A percentile compares a stretch with the other conserved stretches of the same genome.
Conservation (phyloP, 495 filamentous ascomycete species). For the Xanthoparmelia taractica region DNA sequence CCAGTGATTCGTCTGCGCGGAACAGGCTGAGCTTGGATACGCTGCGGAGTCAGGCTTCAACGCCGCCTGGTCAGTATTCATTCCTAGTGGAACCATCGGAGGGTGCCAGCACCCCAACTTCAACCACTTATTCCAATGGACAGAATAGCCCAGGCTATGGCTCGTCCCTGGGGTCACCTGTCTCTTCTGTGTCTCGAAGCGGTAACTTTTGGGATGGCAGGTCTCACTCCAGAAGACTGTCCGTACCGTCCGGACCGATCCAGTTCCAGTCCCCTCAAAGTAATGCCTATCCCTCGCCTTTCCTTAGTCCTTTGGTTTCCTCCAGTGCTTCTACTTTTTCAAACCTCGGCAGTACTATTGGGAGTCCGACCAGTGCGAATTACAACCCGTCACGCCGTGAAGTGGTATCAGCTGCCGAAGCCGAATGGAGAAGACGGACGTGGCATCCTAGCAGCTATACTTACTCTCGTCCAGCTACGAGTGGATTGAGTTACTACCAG, state of each 20-base stretch:
- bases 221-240: conserved; percentile 66
- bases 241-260: conserved; percentile 67
- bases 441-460: conserved; percentile 78
- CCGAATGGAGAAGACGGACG: conserved; percentile 72
- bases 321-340: conserved; percentile 51
- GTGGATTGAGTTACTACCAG: conserved; percentile 50
- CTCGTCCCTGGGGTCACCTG: conserved; percentile 58
- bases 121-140: conserved; percentile 63
- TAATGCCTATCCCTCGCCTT: conserved; percentile 46
- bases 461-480: conserved; percentile 55
- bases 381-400: conserved; percentile 61
- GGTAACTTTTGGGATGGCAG: conserved; percentile 62
- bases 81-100: conserved; percentile 49
- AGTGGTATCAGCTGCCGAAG: conserved; percentile 50
- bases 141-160: conserved; percentile 66
- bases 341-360: conserved; percentile 48
- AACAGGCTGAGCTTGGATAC: conserved; percentile 57
- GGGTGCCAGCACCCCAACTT: conserved; percentile 70
- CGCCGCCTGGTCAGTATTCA: conserved; percentile 42
- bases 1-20: conserved; percentile 53
- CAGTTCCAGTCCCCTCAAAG: conserved; percentile 65
- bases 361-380: conserved; percentile 64
- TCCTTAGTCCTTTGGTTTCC: conserved; percentile 49
- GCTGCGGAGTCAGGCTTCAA: conserved; percentile 40
- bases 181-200: conserved; percentile 54